phyloP scores from a whole-genome alignment of 176 grass and related monocot species.

The Oryza brachyantha region DNA sequence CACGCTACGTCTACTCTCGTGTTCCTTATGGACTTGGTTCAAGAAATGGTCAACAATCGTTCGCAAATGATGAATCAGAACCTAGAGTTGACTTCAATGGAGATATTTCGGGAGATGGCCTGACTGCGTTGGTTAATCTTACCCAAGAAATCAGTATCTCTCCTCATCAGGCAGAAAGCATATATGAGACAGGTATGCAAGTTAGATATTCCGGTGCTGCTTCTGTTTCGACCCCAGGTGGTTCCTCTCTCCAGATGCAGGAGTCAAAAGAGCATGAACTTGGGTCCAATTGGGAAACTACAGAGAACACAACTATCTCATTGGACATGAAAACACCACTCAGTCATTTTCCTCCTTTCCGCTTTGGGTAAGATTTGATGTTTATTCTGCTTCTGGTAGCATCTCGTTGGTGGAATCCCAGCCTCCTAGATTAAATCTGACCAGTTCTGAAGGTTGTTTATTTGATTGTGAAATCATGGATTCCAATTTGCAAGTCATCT shows the following conservation, averaged over 20 bases:
- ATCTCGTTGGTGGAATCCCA: neutral
- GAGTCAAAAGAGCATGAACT: constrained; percentile 70
- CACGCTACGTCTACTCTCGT: constrained; percentile 93
- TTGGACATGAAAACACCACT: constrained; percentile 95
- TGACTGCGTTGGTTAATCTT: constrained; percentile 91
- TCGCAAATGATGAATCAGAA: constrained; percentile 81
- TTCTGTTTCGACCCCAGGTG: constrained; percentile 61
- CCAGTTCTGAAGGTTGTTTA: constrained; percentile 1
- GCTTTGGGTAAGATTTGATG: constrained; percentile 72
- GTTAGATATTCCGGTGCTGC: constrained; percentile 47
- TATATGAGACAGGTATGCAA: constrained; percentile 55
- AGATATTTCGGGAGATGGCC: constrained; percentile 78
- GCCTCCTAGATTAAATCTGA: neutral
- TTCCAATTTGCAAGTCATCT: neutral
- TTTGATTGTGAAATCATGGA: neutral
- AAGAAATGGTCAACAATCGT: constrained; percentile 71
- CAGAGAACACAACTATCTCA: constrained; percentile 74
- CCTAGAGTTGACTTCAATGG: constrained; percentile 75
- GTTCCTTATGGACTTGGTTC: constrained; percentile 80
- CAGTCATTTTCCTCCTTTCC: constrained; percentile 91
- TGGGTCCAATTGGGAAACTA: constrained; percentile 57
- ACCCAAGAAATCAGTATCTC: constrained; percentile 55
- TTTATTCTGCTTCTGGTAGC: constrained; percentile 10
- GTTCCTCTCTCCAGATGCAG: constrained; percentile 69
- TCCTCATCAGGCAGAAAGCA: constrained; percentile 45